Evolutionary conservation across 2,329 filamentous ascomycete genomes (phyloP).

Genomic region (Venturia carpophila): DNA sequence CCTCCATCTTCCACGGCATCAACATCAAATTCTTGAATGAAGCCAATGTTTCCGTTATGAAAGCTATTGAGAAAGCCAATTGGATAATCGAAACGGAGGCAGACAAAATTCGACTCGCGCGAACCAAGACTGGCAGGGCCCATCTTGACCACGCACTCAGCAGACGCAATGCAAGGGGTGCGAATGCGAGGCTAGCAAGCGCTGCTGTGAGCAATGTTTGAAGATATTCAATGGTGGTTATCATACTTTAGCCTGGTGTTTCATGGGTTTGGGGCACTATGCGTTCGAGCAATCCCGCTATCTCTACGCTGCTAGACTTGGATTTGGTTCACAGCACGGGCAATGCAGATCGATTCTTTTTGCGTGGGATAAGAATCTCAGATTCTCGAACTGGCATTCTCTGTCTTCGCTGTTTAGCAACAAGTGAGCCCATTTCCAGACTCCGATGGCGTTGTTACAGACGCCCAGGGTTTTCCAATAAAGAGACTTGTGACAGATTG

Average conservation of each 20-base stretch:
- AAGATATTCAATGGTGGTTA: background rate
- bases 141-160: background rate
- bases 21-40: conserved; percentile 15
- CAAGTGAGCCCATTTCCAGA: background rate
- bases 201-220: background rate
- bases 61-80: conserved; percentile 11
- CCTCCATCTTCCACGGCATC: conserved; percentile 10
- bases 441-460: background rate
- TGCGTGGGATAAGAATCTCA: background rate
- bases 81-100: conserved; percentile 15
- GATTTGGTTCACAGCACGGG: background rate
- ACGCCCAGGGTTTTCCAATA: background rate
- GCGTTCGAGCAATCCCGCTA: background rate
- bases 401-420: background rate
- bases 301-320: background rate
- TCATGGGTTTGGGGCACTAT: background rate
- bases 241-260: background rate
- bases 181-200: background rate
- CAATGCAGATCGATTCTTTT: background rate
- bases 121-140: conserved; percentile 3
- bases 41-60: conserved; percentile 12
- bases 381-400: background rate
- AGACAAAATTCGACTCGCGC: conserved; percentile 5
- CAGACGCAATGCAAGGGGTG: background rate
- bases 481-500: background rate